Conservation (phyloP, 2,329 filamentous ascomycete genomes). For the Trichophyton schoenleinii region DNA sequence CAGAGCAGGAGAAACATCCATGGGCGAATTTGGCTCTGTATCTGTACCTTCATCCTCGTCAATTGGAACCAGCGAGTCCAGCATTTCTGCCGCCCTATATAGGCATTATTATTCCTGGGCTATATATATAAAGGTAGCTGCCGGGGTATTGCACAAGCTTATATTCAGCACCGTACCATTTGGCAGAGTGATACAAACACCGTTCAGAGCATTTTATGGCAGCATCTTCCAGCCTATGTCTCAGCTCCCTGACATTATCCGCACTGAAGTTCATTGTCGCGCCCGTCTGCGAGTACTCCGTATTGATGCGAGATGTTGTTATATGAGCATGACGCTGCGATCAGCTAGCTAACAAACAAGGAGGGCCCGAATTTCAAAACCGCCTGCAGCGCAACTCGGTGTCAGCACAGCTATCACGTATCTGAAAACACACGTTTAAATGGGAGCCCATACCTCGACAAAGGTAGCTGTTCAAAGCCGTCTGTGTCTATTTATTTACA, state of each 20-base stretch:
- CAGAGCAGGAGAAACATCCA: constrained; percentile 40
- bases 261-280: constrained; percentile 21
- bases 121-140: background rate
- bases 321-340: background rate
- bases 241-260: constrained; percentile 44
- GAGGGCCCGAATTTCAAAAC: background rate
- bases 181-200: constrained; percentile 89
- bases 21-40: constrained; percentile 47
- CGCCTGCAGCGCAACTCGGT: background rate
- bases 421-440: background rate
- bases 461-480: background rate
- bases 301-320: background rate
- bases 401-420: background rate
- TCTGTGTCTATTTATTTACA: background rate
- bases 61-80: constrained; percentile 59
- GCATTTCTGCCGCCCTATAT: constrained; percentile 78
- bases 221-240: constrained; percentile 66
- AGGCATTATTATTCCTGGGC: background rate
- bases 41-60: constrained; percentile 44
- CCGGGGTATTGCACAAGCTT: background rate
- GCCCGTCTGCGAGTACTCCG: background rate
- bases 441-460: background rate
- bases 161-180: constrained; percentile 53
- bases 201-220: constrained; percentile 85
- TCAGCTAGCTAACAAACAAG: background rate